These are phyloP conservation scores for Hypoxylon lienhwacheense DNA, from an alignment of 495 filamentous ascomycete species.

Conservation along the genomic window DNA sequence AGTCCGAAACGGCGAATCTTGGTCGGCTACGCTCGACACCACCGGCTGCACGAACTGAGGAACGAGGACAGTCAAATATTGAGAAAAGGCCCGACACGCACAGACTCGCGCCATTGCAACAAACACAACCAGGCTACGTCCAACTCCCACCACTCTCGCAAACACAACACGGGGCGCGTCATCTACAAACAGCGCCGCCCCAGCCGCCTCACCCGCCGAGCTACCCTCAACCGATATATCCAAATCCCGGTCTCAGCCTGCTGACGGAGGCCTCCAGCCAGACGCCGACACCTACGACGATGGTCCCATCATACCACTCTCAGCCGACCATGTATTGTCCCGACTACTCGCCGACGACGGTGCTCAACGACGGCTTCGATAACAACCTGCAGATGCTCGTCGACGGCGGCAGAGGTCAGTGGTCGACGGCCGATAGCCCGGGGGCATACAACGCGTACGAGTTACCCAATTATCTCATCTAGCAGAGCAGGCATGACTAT, in stretches of 20 bases:
- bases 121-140: conserved; percentile 17
- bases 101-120: conserved; percentile 34
- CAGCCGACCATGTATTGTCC: conserved; percentile 21
- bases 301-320: conserved; percentile 26
- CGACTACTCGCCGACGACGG: conserved; percentile 22
- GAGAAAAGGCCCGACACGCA: conserved; percentile 26
- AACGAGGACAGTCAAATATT: background rate
- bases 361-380: conserved; percentile 41
- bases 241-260: conserved; percentile 26
- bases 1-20: conserved; percentile 17
- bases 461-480: conserved; percentile 22
- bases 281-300: conserved; percentile 9
- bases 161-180: conserved; percentile 24
- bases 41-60: conserved; percentile 2
- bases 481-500: background rate
- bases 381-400: conserved; percentile 40
- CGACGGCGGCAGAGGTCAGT: conserved; percentile 31
- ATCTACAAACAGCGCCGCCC: conserved; percentile 6
- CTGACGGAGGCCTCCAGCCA: conserved; percentile 29
- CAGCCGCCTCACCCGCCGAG: conserved; percentile 14
- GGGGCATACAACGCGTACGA: conserved; percentile 33
- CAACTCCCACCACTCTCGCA: conserved; percentile 38
- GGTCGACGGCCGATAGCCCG: conserved; percentile 25
- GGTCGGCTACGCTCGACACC: conserved; percentile 5
- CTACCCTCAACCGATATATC: conserved; percentile 22